Evolutionary conservation across 805 yeast genomes (phyloP).

Genomic region (Saccharomycopsis fibuligera): DNA sequence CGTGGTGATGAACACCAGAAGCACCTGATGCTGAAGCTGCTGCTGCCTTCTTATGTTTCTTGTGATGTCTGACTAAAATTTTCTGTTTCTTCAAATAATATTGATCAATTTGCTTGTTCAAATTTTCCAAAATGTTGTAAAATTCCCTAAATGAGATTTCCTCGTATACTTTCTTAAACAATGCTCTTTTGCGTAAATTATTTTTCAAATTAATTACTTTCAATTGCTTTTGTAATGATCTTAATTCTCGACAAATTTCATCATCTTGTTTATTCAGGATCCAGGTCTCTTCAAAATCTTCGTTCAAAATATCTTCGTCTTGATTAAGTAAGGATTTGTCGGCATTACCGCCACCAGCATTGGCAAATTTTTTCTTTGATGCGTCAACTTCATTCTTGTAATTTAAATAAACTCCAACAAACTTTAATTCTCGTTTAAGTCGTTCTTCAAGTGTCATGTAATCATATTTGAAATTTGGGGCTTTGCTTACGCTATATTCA

Average conservation of each 20-base stretch:
- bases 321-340: neutral
- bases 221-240: slow-evolving; percentile 65
- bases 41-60: slow-evolving; percentile 35
- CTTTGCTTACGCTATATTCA: slow-evolving; percentile 44
- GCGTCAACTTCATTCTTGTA: slow-evolving; percentile 32
- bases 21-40: slow-evolving; percentile 23
- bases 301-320: slow-evolving; percentile 19
- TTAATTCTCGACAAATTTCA: slow-evolving; percentile 79
- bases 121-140: slow-evolving; percentile 79
- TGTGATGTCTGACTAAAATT: slow-evolving; percentile 62
- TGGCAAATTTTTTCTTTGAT: slow-evolving; percentile 24
- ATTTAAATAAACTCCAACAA: slow-evolving; percentile 83
- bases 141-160: slow-evolving; percentile 95
- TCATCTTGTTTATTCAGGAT: slow-evolving; percentile 80
- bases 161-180: slow-evolving; percentile 73
- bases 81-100: slow-evolving; percentile 79
- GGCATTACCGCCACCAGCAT: slow-evolving; percentile 21
- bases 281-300: slow-evolving; percentile 57
- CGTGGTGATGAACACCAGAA: slow-evolving; percentile 10
- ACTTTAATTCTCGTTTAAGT: slow-evolving; percentile 76
- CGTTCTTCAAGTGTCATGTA: slow-evolving; percentile 83
- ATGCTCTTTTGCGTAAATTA: slow-evolving; percentile 53
- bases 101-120: slow-evolving; percentile 95
- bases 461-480: slow-evolving; percentile 45
- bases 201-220: slow-evolving; percentile 56